phyloP scores from a whole-genome alignment of 2,329 filamentous ascomycete genomes.

The Triangularia verruculosa region DNA sequence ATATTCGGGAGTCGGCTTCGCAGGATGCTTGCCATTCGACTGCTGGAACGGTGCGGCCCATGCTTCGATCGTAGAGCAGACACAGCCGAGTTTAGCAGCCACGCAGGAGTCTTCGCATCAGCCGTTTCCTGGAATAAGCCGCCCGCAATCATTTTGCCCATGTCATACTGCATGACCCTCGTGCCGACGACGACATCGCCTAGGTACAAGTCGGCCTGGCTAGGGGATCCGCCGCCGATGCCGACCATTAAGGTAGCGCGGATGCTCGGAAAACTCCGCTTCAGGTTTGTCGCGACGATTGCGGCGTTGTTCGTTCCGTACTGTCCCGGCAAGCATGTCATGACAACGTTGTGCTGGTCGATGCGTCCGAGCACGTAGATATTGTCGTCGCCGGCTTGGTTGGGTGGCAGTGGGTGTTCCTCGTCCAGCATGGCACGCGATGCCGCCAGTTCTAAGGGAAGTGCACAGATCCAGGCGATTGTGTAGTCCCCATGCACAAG shows the following conservation, averaged over 20 bases:
- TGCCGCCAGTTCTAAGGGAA: slow-evolving; percentile 12
- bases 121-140: slow-evolving; percentile 14
- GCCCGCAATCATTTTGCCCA: slow-evolving; percentile 13
- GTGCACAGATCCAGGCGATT: slow-evolving; percentile 17
- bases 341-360: slow-evolving; percentile 16
- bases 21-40: slow-evolving; percentile 9
- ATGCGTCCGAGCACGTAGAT: slow-evolving; percentile 17
- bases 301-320: slow-evolving; percentile 18
- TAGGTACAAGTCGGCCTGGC: slow-evolving; percentile 12
- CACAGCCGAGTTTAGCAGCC: slow-evolving; percentile 14
- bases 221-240: slow-evolving; percentile 15
- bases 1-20: slow-evolving; percentile 12
- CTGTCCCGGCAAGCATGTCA: slow-evolving; percentile 12
- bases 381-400: slow-evolving; percentile 13
- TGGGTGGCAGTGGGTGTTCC: slow-evolving; percentile 7
- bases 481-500: slow-evolving; percentile 14
- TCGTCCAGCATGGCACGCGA: slow-evolving; percentile 16
- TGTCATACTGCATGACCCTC: slow-evolving; percentile 16
- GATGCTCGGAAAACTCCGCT: slow-evolving; percentile 13
- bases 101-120: slow-evolving; percentile 12
- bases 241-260: slow-evolving; percentile 15
- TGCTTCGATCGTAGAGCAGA: slow-evolving; percentile 15
- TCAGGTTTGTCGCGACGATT: slow-evolving; percentile 17
- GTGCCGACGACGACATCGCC: slow-evolving; percentile 18
- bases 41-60: slow-evolving; percentile 1